Conservation (phyloP, 1,284 basidiomycete species). For the Cronartium quercuum region DNA sequence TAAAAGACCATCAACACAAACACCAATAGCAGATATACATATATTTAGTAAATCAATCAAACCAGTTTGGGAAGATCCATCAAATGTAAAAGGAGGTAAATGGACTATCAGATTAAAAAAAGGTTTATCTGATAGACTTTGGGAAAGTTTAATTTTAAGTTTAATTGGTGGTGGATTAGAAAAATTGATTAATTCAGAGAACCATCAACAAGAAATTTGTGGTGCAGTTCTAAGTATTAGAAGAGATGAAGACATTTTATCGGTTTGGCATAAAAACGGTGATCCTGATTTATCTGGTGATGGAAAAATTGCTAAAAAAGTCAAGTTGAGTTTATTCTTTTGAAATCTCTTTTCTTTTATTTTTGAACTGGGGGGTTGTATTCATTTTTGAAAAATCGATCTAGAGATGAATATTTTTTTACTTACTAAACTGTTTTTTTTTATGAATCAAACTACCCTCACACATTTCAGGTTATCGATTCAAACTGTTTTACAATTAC, state of each 20-base stretch:
- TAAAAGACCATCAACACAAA: constrained; percentile 62
- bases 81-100: constrained; percentile 79
- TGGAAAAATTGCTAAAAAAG: constrained; percentile 33
- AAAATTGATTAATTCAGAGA: constrained; percentile 65
- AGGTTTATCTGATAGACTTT: constrained; percentile 69
- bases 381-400: not conserved
- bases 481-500: constrained; percentile 30
- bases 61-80: constrained; percentile 83
- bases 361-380: too few species aligned
- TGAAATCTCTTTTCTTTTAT: not conserved
- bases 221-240: constrained; percentile 76
- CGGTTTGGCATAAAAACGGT: constrained; percentile 69
- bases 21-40: constrained; percentile 74
- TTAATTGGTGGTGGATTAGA: constrained; percentile 62
- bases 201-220: constrained; percentile 53
- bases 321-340: constrained; percentile 23
- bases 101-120: constrained; percentile 82
- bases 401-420: not conserved
- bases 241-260: constrained; percentile 73
- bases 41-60: constrained; percentile 74
- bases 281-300: constrained; percentile 55
- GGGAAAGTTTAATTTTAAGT: constrained; percentile 72
- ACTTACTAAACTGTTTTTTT: not conserved
- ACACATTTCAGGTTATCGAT: constrained; percentile 3
- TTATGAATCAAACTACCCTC: too few species aligned